Evolutionary conservation across 345 rosid species (phyloP), one percentile per base, ranked within the genome.

Genomic region (Carallia pectinifolia): DNA sequence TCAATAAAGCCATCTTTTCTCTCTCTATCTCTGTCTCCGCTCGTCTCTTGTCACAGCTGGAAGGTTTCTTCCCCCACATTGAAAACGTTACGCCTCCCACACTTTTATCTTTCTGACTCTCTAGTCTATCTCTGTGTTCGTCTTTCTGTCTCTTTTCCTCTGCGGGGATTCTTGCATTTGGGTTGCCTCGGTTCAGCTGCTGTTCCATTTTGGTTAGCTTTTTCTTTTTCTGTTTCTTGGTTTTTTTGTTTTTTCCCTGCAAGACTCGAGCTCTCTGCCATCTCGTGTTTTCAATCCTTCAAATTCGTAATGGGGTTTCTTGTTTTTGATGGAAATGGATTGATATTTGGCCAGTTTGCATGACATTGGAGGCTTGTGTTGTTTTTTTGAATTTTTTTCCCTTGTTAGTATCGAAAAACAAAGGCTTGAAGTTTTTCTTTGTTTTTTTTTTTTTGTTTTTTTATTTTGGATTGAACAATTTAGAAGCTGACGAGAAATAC

Each of bases 81-180:
- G 18, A 40, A 58, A 66, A 75, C 83, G 78, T 70, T 85, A 72
- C 75, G 64, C n/a, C 58, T 71, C 61, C 56, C 31, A 19, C 40
- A 48, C 71, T 10, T 23, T 54, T 74, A 48, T 67, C 61, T 37
- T 34, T 68, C 76, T 23, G 52, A 31, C 53, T 62, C 59, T 69
- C 65, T 44, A 66, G 33, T 8, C 72, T 23, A 62, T 52, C 36
- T 44, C 18, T 39, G 7, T 44, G 64, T 48, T n/a, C 19, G 30
- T 52, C 27, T 17, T 19, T 60, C 33, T 23, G 23, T 64, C 29
- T 40, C 0, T 52, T 52, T 15, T 18, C 2, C 30, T 69, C 17
- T 36, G 27, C 8, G 60, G 60, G 29, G 60, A 13, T 27, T 18
- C 33, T 30, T 52, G 18, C 36, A 19, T 61, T 33, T 30, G 29